Evolutionary conservation across 148 eudicot genomes (phyloP).

Genomic region (Beta vulgaris): DNA sequence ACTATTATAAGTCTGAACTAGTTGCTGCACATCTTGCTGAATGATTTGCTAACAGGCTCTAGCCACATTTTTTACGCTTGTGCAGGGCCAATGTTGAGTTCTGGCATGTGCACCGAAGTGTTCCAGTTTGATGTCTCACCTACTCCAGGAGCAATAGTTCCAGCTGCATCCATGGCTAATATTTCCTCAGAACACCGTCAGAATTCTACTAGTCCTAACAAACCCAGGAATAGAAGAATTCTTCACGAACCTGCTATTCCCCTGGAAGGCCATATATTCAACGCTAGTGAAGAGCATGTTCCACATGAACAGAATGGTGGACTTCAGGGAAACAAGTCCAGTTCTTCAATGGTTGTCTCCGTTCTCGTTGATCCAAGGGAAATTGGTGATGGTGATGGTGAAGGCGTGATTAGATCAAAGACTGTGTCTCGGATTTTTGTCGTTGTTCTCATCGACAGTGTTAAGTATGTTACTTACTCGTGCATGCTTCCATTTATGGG

Average conservation of each 20-base stretch:
- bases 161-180: constrained; percentile 50
- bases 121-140: constrained; percentile 87
- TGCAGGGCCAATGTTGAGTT: constrained; percentile 86
- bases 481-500: constrained; percentile 91
- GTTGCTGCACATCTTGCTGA: neutral
- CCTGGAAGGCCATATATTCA: constrained; percentile 39
- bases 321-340: constrained; percentile 41
- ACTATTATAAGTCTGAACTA: neutral
- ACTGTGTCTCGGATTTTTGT: constrained; percentile 80
- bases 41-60: constrained; percentile 4
- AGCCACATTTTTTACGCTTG: constrained; percentile 7
- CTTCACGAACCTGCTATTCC: constrained; percentile 62
- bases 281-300: constrained; percentile 42
- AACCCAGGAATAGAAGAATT: constrained; percentile 69
- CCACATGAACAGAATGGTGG: constrained; percentile 44
- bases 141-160: constrained; percentile 70
- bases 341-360: constrained; percentile 83
- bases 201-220: constrained; percentile 53
- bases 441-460: constrained; percentile 89
- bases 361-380: constrained; percentile 94
- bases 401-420: constrained; percentile 66
- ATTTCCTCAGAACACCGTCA: constrained; percentile 36
- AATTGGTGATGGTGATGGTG: constrained; percentile 62
- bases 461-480: constrained; percentile 94
- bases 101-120: constrained; percentile 98